Percentiles rank a stretch among this genome's conserved stretches.
Conservation (phyloP, 1,139 yeast species). For the Spathaspora sp. region DNA sequence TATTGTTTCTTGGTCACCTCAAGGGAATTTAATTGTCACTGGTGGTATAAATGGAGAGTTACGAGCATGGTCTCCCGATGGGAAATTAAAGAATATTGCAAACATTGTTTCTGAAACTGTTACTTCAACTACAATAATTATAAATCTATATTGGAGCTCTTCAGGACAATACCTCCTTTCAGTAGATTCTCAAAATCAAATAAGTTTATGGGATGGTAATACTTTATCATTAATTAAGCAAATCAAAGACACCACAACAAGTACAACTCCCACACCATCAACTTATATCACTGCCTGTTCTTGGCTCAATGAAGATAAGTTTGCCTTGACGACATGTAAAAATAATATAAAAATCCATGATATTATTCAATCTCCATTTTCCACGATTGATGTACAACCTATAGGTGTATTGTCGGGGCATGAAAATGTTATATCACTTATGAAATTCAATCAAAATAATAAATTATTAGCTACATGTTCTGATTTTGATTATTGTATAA, state of each 20-base stretch:
- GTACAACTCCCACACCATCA: neutral
- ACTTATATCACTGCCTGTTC: constrained; percentile 43
- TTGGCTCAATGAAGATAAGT: constrained; percentile 73
- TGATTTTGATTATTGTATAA: constrained; percentile 63
- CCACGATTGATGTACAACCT: constrained; percentile 38
- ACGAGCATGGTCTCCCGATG: constrained; percentile 68
- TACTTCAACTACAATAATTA: constrained; percentile 15
- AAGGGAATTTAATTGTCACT: constrained; percentile 56
- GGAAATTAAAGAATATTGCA: constrained; percentile 58
- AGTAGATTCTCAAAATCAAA: constrained; percentile 31
- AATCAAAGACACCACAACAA: constrained; percentile 13
- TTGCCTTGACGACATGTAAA: constrained; percentile 65
- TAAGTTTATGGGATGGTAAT: constrained; percentile 41
- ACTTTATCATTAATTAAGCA: constrained; percentile 33
- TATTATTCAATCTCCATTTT: constrained; percentile 23
- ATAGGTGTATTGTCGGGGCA: constrained; percentile 72
- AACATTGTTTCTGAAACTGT: constrained; percentile 14
- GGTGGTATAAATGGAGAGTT: constrained; percentile 64
- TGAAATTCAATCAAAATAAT: constrained; percentile 51
- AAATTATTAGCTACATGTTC: constrained; percentile 70
- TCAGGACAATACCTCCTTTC: constrained; percentile 37
- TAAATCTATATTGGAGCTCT: constrained; percentile 34
- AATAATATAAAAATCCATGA: constrained; percentile 61
- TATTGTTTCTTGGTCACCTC: constrained; percentile 62
- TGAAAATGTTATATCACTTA: constrained; percentile 54